Evolutionary conservation across 768 basidiomycete genomes (phyloP).

Genomic region (Russula emetica): DNA sequence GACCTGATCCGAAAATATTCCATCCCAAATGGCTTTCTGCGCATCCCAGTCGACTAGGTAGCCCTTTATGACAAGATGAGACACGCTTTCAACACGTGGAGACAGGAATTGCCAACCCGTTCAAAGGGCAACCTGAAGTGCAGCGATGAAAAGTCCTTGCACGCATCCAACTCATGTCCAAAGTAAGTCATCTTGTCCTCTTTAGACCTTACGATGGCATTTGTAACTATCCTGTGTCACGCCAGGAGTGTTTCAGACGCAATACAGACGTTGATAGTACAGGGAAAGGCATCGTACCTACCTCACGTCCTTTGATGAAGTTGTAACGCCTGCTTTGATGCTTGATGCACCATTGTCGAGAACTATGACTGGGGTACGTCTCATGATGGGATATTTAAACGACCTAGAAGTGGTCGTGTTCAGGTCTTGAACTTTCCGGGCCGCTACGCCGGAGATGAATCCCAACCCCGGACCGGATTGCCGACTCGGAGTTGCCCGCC

Average conservation of each 20-base stretch:
- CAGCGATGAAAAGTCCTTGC: constrained; percentile 75
- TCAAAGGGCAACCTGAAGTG: constrained; percentile 85
- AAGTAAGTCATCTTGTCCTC: constrained; percentile 78
- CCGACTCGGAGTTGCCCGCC: no score
- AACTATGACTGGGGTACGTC: constrained; percentile 46
- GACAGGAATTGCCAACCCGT: constrained; percentile 50
- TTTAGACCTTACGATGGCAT: constrained; percentile 82
- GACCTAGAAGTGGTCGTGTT: neutral
- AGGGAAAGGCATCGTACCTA: constrained; percentile 24
- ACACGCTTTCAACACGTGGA: constrained; percentile 23
- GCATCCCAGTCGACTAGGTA: constrained; percentile 94
- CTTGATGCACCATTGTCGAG: constrained; percentile 86
- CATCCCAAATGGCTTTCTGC: constrained; percentile 92
- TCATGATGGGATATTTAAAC: constrained; percentile 16
- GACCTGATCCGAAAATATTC: constrained; percentile 69
- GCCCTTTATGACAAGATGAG: constrained; percentile 52
- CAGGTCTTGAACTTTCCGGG: neutral
- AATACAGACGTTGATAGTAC: neutral
- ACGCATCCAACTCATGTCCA: constrained; percentile 76
- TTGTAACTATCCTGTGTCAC: constrained; percentile 59
- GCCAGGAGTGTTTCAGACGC: neutral
- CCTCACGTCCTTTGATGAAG: constrained; percentile 33
- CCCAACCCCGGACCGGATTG: no score
- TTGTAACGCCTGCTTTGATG: constrained; percentile 67
- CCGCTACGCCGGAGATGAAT: neutral